Conservation (phyloP, 2,329 filamentous ascomycete genomes). For the Whalleya microplaca region DNA sequence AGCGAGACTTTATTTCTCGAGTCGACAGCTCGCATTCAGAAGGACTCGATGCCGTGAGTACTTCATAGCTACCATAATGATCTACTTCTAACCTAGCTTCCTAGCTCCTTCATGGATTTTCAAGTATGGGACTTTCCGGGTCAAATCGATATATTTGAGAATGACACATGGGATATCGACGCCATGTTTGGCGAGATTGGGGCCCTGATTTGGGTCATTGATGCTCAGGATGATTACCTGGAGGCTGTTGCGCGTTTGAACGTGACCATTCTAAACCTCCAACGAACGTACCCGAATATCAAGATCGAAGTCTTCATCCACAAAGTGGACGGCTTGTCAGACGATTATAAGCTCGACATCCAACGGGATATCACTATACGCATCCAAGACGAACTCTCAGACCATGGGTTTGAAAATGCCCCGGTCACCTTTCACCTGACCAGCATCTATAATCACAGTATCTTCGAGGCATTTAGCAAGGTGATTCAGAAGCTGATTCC, state of each 20-base stretch:
- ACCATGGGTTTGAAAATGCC: constrained; percentile 90
- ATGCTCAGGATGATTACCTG: constrained; percentile 96
- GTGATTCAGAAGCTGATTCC: constrained; percentile 98
- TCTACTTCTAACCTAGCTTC: constrained; percentile 22
- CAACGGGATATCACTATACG: constrained; percentile 96
- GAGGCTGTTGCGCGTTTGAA: constrained; percentile 88
- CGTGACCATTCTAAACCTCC: constrained; percentile 84
- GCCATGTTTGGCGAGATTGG: constrained; percentile 94
- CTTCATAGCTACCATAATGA: not conserved
- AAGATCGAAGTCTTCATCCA: constrained; percentile 99
- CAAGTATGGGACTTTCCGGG: constrained; percentile 98
- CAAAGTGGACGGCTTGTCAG: constrained; percentile 96
- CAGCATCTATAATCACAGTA: constrained; percentile 97
- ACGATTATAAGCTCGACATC: constrained; percentile 95
- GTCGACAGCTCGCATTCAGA: constrained; percentile 91
- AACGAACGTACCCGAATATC: constrained; percentile 87
- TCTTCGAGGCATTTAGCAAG: constrained; percentile 97
- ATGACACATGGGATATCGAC: constrained; percentile 86
- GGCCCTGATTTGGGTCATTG: constrained; percentile 96
- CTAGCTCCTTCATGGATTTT: constrained; percentile 97
- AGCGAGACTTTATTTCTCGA: constrained; percentile 96
- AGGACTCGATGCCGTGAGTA: constrained; percentile 89
- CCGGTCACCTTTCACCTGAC: constrained; percentile 95
- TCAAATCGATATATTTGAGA: constrained; percentile 86
- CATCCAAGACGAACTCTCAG: constrained; percentile 93